Percentiles rank a stretch among this genome's conserved stretches.
Evolutionary conservation across 2,329 filamentous ascomycete species (phyloP).

Genomic region (Paecilomyces sp.): DNA sequence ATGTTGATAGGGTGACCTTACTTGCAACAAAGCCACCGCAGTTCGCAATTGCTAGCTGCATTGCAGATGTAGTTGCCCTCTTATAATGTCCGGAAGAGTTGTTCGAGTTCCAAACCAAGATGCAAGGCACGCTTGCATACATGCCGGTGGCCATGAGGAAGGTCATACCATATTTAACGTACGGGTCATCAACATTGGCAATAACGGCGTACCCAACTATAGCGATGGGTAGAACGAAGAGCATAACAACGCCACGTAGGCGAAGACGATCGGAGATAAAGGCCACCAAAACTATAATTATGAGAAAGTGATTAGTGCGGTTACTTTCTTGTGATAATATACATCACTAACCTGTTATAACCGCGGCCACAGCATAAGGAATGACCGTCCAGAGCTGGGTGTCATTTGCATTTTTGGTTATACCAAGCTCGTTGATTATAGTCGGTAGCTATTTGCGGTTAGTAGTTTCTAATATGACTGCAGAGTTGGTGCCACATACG

Average conservation of each 20-base stretch:
- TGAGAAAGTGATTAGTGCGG: neutral
- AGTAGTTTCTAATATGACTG: neutral
- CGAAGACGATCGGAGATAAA: conserved; percentile 55
- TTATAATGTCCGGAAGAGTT: conserved; percentile 66
- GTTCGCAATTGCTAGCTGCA: conserved; percentile 62
- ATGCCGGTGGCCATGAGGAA: conserved; percentile 61
- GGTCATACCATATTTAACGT: conserved; percentile 58
- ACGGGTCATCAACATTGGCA: conserved; percentile 45
- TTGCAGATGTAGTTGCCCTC: conserved; percentile 57
- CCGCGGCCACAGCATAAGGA: conserved; percentile 54
- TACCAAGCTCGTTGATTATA: conserved; percentile 53
- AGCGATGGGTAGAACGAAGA: conserved; percentile 55
- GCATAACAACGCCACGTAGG: conserved; percentile 55
- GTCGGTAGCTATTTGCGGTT: conserved; percentile 47
- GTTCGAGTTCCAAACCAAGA: conserved; percentile 61
- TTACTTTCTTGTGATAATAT: neutral
- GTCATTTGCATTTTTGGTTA: conserved; percentile 49
- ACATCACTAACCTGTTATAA: conserved; percentile 40
- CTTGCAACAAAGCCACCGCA: conserved; percentile 60
- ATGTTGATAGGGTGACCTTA: conserved; percentile 16
- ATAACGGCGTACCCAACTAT: conserved; percentile 61
- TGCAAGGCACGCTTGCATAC: conserved; percentile 56
- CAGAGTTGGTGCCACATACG: conserved; percentile 29
- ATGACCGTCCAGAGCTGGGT: conserved; percentile 59
- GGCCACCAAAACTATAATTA: conserved; percentile 27